These are phyloP conservation scores for Tulasnella sp. DNA, from an alignment of 768 basidiomycete species.

Conservation along the genomic window DNA sequence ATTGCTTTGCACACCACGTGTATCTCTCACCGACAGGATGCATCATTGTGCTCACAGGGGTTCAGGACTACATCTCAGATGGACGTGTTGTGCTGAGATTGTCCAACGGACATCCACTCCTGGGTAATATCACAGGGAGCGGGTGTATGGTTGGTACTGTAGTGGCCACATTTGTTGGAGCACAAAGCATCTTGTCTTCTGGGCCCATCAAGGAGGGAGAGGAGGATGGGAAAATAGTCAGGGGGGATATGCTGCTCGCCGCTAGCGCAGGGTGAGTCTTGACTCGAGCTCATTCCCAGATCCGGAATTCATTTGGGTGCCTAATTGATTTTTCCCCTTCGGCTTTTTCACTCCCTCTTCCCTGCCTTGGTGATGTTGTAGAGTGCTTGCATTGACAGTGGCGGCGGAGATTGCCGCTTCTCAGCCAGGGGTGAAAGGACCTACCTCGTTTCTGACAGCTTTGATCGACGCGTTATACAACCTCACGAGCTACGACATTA, in stretches of 20 bases:
- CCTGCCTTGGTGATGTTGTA: conserved; percentile 22
- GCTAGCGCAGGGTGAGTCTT: conserved; percentile 55
- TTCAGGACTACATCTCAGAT: conserved; percentile 72
- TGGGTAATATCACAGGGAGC: conserved; percentile 77
- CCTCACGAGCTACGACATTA: conserved; percentile 25
- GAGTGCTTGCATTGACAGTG: conserved; percentile 45
- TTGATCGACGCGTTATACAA: conserved; percentile 47
- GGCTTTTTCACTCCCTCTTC: no score
- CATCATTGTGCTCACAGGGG: conserved; percentile 69
- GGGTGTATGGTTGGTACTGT: conserved; percentile 74
- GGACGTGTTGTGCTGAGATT: conserved; percentile 55
- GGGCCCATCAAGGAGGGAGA: conserved; percentile 20
- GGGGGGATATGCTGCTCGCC: conserved; percentile 63
- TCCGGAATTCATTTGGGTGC: conserved; percentile 20
- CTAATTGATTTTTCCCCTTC: neutral
- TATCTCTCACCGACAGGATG: conserved; percentile 45
- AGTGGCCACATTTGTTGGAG: conserved; percentile 71
- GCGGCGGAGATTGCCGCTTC: conserved; percentile 48
- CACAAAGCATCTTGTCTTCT: conserved; percentile 36
- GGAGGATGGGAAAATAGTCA: conserved; percentile 38
- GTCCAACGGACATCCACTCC: conserved; percentile 57
- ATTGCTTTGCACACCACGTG: no score
- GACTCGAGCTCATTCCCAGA: neutral
- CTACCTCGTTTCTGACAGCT: conserved; percentile 51
- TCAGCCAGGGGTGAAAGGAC: conserved; percentile 39